Conservation (phyloP, 495 filamentous ascomycete genomes). For the Talaromyces thailandensis region DNA sequence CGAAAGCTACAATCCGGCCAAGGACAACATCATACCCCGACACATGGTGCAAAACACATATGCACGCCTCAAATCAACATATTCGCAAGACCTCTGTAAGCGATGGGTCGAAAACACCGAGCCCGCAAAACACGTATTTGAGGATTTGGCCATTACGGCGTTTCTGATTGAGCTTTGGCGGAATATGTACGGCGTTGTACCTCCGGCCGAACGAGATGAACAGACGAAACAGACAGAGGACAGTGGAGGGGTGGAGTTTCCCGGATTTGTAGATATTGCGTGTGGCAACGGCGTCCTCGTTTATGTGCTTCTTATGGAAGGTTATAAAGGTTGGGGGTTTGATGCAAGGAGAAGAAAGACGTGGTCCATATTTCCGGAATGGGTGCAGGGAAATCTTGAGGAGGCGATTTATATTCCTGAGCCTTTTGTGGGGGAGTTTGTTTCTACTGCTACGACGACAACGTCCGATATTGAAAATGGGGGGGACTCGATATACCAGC, state of each 20-base stretch:
- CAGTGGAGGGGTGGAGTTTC: constrained; percentile 38
- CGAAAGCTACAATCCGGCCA: constrained; percentile 36
- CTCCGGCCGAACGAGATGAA: constrained; percentile 12
- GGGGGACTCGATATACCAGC: not conserved
- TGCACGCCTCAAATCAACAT: constrained; percentile 63
- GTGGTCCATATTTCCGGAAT: constrained; percentile 62
- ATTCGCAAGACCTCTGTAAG: constrained; percentile 57
- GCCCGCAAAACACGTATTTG: constrained; percentile 86
- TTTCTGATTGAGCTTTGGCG: constrained; percentile 91
- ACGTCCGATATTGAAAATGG: not conserved
- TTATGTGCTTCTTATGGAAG: constrained; percentile 71
- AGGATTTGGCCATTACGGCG: constrained; percentile 85
- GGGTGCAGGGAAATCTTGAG: constrained; percentile 45
- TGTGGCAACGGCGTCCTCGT: constrained; percentile 95
- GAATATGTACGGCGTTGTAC: constrained; percentile 58
- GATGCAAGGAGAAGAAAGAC: constrained; percentile 78
- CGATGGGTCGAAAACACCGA: constrained; percentile 81
- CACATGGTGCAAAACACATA: constrained; percentile 73
- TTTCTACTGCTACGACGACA: not conserved
- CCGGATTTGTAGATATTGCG: constrained; percentile 91
- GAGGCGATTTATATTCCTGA: constrained; percentile 70
- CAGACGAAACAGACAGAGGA: constrained; percentile 6
- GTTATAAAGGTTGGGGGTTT: constrained; percentile 81
- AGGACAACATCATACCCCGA: constrained; percentile 70
- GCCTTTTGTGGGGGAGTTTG: constrained; percentile 23